Evolutionary conservation across 2,329 filamentous ascomycete genomes (phyloP), one percentile per base, ranked within the genome.

Genomic region (Phyllosticta citriasiana): DNA sequence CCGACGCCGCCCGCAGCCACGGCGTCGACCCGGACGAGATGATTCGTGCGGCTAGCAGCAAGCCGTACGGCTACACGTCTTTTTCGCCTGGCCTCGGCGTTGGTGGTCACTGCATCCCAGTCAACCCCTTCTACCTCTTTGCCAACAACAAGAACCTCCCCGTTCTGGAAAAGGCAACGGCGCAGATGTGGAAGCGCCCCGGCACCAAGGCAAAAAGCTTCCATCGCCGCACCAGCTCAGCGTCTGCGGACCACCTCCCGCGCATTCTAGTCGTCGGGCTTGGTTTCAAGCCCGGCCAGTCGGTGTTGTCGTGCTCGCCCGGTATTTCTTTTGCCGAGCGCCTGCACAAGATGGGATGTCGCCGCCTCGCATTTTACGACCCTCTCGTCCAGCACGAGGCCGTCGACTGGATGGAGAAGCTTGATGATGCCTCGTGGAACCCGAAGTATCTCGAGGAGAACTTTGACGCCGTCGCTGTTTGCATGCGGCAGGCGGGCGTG

Each of bases 91-190:
- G 77, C 1, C 68, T 80, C 0, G 81, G 80, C 9, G 80, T 83
- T 4, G 81, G 81, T 1, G 80, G 81, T 0, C 80, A 83, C 67
- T 83, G 81, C 64, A 83, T 83, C 62, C 81, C 81, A 0, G 75
- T 83, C 63, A 83, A 83, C 62, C 81, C 80, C 0, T 77, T 77
- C 70, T 83, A 83, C 64, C 71, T 83, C 19, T 70, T 83, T 9
- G 75, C 76, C 24, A 81, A 78, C 65, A 77, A 72, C 64, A 66
- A 71, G 14, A 65, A 63, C 3, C 76, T 82, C 55, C 80, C 80
- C 2, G 67, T 83, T 0, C 70, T 82, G 2, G 66, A 75, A 54
- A 67, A 71, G 2, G 79, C 78, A 0, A 74, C 77, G 0, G 74
- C 77, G 57, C 74, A 68, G 54, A 81, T 79, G 77, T 70, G 71